Conservation (phyloP, 208 protist genomes). For the Leishmania major region DNA sequence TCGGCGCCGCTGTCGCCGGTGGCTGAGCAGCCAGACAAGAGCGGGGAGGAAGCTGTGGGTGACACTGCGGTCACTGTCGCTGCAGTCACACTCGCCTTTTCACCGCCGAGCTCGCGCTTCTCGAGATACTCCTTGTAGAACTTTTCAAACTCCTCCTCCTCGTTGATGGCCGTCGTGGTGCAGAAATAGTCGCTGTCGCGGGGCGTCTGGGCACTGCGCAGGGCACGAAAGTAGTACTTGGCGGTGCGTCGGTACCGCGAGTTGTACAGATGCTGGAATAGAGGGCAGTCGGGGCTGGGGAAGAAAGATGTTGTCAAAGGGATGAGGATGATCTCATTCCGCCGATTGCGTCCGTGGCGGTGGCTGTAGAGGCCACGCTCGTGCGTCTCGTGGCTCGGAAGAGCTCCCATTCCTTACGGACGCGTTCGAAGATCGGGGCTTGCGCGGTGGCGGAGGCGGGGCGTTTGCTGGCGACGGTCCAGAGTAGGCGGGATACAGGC, state of each 20-base stretch:
- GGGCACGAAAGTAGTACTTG: slow-evolving; percentile 78
- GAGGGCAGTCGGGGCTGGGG: slow-evolving; percentile 53
- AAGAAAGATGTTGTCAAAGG: slow-evolving; percentile 72
- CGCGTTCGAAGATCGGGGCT: background rate
- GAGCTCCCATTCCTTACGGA: slow-evolving; percentile 48
- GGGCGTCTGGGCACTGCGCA: slow-evolving; percentile 42
- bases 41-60: background rate
- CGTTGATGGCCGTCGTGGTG: slow-evolving; percentile 44
- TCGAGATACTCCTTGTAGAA: slow-evolving; percentile 35
- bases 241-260: slow-evolving; percentile 67
- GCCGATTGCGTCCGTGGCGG: slow-evolving; percentile 71
- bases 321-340: slow-evolving; percentile 76
- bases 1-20: background rate
- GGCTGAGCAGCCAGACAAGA: background rate
- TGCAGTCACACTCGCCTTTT: background rate
- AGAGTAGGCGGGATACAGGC: background rate
- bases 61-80: background rate
- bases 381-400: slow-evolving; percentile 82
- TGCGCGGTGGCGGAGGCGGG: background rate
- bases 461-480: background rate
- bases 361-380: slow-evolving; percentile 75
- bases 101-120: slow-evolving; percentile 3
- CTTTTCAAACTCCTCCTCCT: slow-evolving; percentile 31
- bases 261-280: slow-evolving; percentile 63
- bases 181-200: slow-evolving; percentile 74